phyloP scores from a whole-genome alignment of 768 basidiomycete species.

The Hygrocybe coccinea region DNA sequence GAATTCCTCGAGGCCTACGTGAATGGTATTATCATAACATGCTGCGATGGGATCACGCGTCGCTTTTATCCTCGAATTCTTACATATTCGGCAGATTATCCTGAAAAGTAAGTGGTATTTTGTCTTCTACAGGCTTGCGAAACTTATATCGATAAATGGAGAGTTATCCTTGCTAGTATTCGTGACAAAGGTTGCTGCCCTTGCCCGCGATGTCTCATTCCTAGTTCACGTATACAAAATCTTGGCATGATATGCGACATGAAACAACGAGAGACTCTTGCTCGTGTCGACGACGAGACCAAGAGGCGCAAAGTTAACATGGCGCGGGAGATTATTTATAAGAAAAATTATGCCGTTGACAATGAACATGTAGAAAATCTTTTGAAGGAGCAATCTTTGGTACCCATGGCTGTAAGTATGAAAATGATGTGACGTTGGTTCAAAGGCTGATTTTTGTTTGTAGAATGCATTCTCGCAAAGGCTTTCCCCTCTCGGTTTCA shows the following conservation, averaged over 20 bases:
- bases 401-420: conserved; percentile 24
- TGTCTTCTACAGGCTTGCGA: background rate
- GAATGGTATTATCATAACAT: conserved; percentile 30
- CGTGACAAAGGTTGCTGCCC: conserved; percentile 35
- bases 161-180: conserved; percentile 32
- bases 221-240: conserved; percentile 23
- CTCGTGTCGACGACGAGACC: conserved; percentile 12
- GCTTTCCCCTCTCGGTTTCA: conserved; percentile 3
- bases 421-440: background rate
- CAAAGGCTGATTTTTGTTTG: background rate
- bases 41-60: conserved; percentile 27
- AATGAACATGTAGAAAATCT: conserved; percentile 22
- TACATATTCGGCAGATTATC: conserved; percentile 38
- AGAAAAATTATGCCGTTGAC: conserved; percentile 23
- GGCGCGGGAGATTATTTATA: conserved; percentile 25
- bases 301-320: conserved; percentile 5
- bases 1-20: conserved; percentile 31
- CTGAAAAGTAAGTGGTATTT: conserved; percentile 33
- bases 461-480: conserved; percentile 8
- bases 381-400: conserved; percentile 25
- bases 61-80: conserved; percentile 31
- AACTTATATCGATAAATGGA: conserved; percentile 3
- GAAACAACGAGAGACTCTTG: background rate
- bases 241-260: conserved; percentile 29
- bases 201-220: conserved; percentile 33